phyloP scores from a whole-genome alignment of 495 filamentous ascomycete genomes.

The Lichenothelia convexa region DNA sequence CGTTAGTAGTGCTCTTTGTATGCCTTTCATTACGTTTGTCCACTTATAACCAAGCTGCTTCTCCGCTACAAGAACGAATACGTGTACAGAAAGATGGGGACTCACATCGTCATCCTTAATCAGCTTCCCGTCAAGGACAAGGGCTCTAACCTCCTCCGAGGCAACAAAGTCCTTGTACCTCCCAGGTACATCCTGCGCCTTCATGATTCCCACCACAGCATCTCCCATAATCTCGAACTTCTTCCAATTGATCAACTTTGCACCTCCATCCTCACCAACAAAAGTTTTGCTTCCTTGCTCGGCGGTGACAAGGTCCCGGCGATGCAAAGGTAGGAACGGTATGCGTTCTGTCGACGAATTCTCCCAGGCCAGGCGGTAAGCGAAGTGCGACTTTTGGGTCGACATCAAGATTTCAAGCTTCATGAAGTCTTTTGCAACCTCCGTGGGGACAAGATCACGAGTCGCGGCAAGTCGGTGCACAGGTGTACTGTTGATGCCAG shows the following conservation, averaged over 20 bases:
- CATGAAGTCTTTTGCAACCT: conserved; percentile 64
- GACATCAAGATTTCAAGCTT: conserved; percentile 84
- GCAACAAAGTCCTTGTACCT: conserved; percentile 52
- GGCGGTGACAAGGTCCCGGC: conserved; percentile 73
- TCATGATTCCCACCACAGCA: conserved; percentile 73
- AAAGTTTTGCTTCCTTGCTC: conserved; percentile 87
- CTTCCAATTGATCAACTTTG: conserved; percentile 59
- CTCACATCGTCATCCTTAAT: conserved; percentile 41
- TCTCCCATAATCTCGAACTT: conserved; percentile 96
- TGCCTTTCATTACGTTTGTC: background rate
- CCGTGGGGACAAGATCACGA: conserved; percentile 49
- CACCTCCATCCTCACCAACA: conserved; percentile 45
- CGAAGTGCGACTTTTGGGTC: conserved; percentile 74
- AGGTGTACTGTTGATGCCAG: conserved; percentile 75
- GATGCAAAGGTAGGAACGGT: conserved; percentile 83
- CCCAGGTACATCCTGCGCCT: conserved; percentile 69
- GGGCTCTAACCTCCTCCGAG: conserved; percentile 45
- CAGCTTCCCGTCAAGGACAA: conserved; percentile 52
- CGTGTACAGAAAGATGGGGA: background rate
- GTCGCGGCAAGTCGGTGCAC: conserved; percentile 77
- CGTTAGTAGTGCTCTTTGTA: conserved; percentile 2
- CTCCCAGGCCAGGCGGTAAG: conserved; percentile 90
- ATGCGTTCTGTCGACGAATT: conserved; percentile 81
- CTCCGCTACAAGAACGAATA: background rate
- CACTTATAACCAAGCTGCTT: background rate